These are phyloP conservation scores for Boletus tomentosulus DNA, from an alignment of 768 basidiomycete genomes.

Conservation along the genomic window DNA sequence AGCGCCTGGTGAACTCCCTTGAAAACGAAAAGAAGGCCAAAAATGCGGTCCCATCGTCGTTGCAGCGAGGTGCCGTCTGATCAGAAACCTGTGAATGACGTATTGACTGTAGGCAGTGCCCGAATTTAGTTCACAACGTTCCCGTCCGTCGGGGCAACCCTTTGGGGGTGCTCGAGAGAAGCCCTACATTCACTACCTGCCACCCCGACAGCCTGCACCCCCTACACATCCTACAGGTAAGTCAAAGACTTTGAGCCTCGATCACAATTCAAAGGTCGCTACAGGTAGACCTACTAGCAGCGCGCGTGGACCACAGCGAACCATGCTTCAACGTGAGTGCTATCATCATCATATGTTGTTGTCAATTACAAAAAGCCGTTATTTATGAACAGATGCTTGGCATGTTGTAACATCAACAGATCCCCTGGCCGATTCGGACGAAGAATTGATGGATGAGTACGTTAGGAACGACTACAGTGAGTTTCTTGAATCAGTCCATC, in stretches of 20 bases:
- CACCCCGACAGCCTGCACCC: slow-evolving; percentile 23
- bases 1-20: slow-evolving; percentile 56
- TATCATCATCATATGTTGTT: neutral
- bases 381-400: slow-evolving; percentile 60
- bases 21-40: slow-evolving; percentile 51
- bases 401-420: slow-evolving; percentile 58
- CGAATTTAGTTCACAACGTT: slow-evolving; percentile 24
- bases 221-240: slow-evolving; percentile 18
- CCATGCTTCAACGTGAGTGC: slow-evolving; percentile 44
- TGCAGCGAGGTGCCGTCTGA: slow-evolving; percentile 21
- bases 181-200: slow-evolving; percentile 33
- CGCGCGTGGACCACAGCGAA: slow-evolving; percentile 31
- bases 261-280: slow-evolving; percentile 2
- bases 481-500: slow-evolving; percentile 19
- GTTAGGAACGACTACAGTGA: slow-evolving; percentile 62
- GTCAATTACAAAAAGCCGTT: neutral
- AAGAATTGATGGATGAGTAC: slow-evolving; percentile 62
- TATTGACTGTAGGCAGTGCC: slow-evolving; percentile 17
- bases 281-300: slow-evolving; percentile 18
- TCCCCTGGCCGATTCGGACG: slow-evolving; percentile 69
- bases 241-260: slow-evolving; percentile 3
- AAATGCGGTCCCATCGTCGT: slow-evolving; percentile 30
- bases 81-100: neutral
- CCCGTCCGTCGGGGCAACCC: slow-evolving; percentile 22
- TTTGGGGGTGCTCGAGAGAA: slow-evolving; percentile 28